Evolutionary conservation across 1,284 basidiomycete genomes (phyloP), one percentile per base, ranked within the genome.

Genomic region (Irpex rosettiformis): DNA sequence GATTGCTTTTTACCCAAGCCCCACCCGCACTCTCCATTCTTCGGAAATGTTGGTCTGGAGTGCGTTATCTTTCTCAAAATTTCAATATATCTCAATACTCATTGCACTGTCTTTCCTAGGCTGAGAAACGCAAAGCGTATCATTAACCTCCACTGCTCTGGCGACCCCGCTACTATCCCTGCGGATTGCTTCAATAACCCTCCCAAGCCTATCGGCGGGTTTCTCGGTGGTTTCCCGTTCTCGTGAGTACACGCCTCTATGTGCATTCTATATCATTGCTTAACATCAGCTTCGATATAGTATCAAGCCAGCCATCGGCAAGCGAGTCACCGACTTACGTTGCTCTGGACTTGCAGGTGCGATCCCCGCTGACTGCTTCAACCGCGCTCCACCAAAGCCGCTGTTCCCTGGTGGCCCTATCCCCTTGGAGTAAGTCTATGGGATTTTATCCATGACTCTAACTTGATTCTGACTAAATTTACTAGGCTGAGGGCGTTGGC

Each of bases 341-440:
- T 57, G 55, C 55, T 51, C 55, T n/a, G 18, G 27, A 4, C 25
- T 37, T 30, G n/a, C 55, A 25, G 47, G 55, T 10, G 16, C 27
- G 3, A 29, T 33, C 47, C 29, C 55, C 37, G 55, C 55, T 21
- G 28, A 37, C 45, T 57, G 55, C 55, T 30, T 30, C 42, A 49
- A 49, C 55, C 37, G 37, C 2, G 16, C 37, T 40, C 16, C 37
- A 3, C 37, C 37, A n/a, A 40, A 40, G 37, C 37, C 37, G 13
- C n/a, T 48, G 45, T 48, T 25, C 22, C 45, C 21, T 21, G 21
- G 45, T 48, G 6, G 21, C 22, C 45, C 45, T 21, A 48, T 48
- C 22, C n/a, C 21, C 45, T 48, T 48, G 22, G n/a, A 48, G 45
- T 48, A 21, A 21, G 45, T 48, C n/a, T 21, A 21, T 1, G 1